Percentiles rank a stretch among this genome's conserved stretches.
Conservation (phyloP, 768 basidiomycete species). For the Floccularia luteovirens region DNA sequence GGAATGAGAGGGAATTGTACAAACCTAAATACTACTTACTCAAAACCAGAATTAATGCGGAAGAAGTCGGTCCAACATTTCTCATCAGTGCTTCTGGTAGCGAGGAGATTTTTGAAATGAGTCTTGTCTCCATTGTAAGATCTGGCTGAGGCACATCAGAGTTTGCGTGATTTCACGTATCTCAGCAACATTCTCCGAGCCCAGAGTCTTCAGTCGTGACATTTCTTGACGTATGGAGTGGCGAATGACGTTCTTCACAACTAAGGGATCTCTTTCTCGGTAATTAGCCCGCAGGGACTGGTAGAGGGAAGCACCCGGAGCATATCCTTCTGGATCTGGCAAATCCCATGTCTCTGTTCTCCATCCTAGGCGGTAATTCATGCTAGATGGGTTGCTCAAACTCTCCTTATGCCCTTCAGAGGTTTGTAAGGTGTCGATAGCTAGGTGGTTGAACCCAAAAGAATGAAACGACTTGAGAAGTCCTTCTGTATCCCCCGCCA, state of each 20-base stretch:
- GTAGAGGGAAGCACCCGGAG: conserved; percentile 61
- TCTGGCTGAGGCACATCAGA: conserved; percentile 77
- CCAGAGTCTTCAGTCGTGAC: conserved; percentile 52
- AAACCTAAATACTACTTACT: conserved; percentile 40
- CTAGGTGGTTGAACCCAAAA: conserved; percentile 88
- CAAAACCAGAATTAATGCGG: conserved; percentile 47
- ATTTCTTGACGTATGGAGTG: conserved; percentile 52
- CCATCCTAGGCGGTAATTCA: conserved; percentile 86
- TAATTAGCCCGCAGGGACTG: conserved; percentile 75
- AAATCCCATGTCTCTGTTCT: conserved; percentile 94
- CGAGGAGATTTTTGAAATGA: conserved; percentile 23
- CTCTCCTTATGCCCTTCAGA: conserved; percentile 20
- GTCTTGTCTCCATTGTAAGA: conserved; percentile 53
- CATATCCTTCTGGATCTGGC: conserved; percentile 48
- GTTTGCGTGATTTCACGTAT: conserved; percentile 63
- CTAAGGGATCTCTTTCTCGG: conserved; percentile 54
- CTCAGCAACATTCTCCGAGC: conserved; percentile 74
- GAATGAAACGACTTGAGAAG: conserved; percentile 77
- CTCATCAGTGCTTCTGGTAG: conserved; percentile 21
- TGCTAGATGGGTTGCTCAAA: conserved; percentile 26
- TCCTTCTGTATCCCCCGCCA: conserved; percentile 44
- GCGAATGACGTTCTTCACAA: conserved; percentile 43
- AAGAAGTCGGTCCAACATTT: conserved; percentile 34
- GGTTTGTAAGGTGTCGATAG: conserved; percentile 55
- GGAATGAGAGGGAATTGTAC: background rate